phyloP scores from a whole-genome alignment of 23 red algal species.

The Gracilaria domingensis region DNA sequence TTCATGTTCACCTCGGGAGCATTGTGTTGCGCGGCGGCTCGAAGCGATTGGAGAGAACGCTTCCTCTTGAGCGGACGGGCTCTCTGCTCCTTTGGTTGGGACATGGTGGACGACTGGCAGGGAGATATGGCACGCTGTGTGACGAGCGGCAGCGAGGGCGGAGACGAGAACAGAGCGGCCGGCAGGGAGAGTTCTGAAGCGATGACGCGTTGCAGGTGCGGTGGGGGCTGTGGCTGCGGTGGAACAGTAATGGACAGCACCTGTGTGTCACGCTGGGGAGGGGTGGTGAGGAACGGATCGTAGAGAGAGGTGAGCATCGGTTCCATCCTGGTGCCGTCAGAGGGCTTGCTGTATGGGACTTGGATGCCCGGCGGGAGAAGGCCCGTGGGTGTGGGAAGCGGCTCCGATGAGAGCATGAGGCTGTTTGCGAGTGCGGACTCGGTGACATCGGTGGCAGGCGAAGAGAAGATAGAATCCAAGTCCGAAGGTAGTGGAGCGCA shows the following conservation, averaged over 20 bases:
- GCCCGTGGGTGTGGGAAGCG: neutral
- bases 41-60: constrained; percentile 6
- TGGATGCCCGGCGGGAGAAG: too few relatives aligned
- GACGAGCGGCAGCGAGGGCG: neutral
- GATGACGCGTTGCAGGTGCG: constrained; percentile 15
- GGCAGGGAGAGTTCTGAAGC: neutral
- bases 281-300: neutral
- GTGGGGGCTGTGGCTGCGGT: constrained; percentile 12
- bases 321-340: neutral
- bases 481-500: neutral
- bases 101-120: neutral
- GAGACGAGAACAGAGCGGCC: neutral
- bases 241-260: constrained; percentile 4
- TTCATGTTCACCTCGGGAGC: constrained; percentile 45
- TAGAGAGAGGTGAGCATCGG: neutral
- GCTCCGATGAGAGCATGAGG: constrained; percentile 8
- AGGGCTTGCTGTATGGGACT: too few relatives aligned
- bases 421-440: neutral
- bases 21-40: constrained; percentile 37
- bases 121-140: neutral
- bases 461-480: constrained; percentile 50
- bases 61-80: constrained; percentile 30
- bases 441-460: constrained; percentile 41
- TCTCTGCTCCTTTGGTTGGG: neutral
- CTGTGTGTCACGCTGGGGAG: neutral